Evolutionary conservation across 139 green algal genomes (phyloP).

Genomic region (Chlamydomonas urium): DNA sequence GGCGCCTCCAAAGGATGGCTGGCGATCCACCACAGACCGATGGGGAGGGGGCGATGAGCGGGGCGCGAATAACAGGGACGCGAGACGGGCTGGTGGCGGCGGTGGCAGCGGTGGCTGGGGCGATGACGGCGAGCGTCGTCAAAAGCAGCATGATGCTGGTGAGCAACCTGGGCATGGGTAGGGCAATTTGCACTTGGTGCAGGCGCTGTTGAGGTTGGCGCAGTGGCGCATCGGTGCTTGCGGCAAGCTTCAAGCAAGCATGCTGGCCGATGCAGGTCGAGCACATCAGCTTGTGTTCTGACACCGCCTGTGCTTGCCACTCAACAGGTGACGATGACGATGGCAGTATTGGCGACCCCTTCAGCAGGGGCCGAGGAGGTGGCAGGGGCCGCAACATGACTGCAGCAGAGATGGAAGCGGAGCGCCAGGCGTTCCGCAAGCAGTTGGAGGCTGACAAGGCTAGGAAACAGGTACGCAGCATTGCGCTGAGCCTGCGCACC

Average conservation of each 20-base stretch:
- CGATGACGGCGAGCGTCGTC: too few relatives aligned
- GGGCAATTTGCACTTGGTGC: too few relatives aligned
- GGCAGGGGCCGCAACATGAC: neutral
- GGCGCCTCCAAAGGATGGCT: neutral
- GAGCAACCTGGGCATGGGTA: too few relatives aligned
- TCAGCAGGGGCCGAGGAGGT: neutral
- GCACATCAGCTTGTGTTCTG: neutral
- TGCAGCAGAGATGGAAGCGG: neutral
- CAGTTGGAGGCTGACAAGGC: slow-evolving; percentile 2
- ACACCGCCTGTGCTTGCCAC: neutral
- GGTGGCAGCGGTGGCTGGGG: too few relatives aligned
- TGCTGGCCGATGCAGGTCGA: neutral
- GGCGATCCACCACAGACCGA: neutral
- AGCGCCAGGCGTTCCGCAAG: slow-evolving; percentile 1
- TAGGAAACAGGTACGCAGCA: neutral
- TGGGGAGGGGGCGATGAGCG: neutral
- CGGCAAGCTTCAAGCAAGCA: too few relatives aligned
- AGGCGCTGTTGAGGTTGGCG: too few relatives aligned
- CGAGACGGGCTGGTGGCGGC: neutral
- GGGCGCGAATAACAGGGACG: too few relatives aligned
- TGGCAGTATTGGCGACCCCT: neutral
- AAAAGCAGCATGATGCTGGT: too few relatives aligned
- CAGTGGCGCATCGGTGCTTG: too few relatives aligned
- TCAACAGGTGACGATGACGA: neutral
- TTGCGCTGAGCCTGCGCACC: neutral